Evolutionary conservation across 768 basidiomycete genomes (phyloP).

Genomic region (Termitomyces sp.): DNA sequence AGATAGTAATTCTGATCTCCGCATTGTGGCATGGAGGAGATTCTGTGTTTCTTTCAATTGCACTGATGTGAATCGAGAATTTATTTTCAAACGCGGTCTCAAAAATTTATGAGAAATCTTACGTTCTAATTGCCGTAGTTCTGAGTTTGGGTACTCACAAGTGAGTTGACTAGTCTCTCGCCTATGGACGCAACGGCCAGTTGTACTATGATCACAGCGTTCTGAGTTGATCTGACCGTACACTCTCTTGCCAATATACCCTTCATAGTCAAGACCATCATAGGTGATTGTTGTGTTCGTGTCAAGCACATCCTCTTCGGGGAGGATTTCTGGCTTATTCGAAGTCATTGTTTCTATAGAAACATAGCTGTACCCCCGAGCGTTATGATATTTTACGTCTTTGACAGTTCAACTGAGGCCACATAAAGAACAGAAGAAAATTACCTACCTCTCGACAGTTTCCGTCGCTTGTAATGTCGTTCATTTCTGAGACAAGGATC

Average conservation of each 20-base stretch:
- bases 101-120: not conserved
- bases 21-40: not conserved
- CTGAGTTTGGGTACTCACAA: not conserved
- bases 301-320: not conserved
- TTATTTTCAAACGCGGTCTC: not conserved
- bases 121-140: not conserved
- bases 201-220: not conserved
- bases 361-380: not conserved
- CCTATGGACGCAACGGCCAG: not conserved
- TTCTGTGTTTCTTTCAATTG: conserved; percentile 1
- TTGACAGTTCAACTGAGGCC: not conserved
- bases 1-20: not conserved
- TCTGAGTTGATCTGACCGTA: not conserved
- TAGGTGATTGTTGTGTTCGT: not conserved
- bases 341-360: not conserved
- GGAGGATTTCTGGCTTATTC: not conserved
- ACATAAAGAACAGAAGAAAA: not conserved
- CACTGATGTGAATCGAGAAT: not conserved
- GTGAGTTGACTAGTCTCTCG: not conserved
- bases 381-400: not conserved
- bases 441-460: not conserved
- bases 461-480: not conserved
- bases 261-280: not conserved
- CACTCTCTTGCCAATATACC: not conserved
- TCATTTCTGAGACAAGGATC: not conserved